A percentile compares a stretch with the other conserved stretches of the same genome.
Evolutionary conservation across 306 rosid species (phyloP).

Genomic region (Vigna angularis): DNA sequence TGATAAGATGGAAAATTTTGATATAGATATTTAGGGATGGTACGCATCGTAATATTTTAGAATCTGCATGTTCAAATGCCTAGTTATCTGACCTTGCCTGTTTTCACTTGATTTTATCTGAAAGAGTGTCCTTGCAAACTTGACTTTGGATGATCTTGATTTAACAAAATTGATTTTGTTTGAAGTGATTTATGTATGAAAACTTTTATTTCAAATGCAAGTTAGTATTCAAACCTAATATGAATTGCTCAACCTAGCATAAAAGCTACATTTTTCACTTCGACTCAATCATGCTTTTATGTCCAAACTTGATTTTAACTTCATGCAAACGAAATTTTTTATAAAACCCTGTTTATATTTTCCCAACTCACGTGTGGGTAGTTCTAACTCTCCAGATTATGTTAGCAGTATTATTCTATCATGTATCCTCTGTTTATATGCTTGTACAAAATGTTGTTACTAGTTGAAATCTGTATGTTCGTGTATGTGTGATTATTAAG

Average conservation of each 20-base stretch:
- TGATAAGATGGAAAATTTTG: too few species aligned
- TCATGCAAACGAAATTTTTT: neutral
- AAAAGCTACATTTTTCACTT: constrained; percentile 2
- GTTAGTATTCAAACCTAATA: neutral
- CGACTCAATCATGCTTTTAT: neutral
- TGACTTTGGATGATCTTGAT: neutral
- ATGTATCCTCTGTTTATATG: constrained; percentile 20
- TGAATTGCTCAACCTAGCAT: neutral
- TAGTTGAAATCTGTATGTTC: constrained; percentile 12
- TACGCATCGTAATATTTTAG: neutral
- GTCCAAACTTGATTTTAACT: constrained; percentile 7
- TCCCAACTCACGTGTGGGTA: neutral
- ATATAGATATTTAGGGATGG: too few species aligned
- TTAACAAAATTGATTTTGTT: constrained; percentile 12
- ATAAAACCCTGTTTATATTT: neutral
- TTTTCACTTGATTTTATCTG: constrained; percentile 32
- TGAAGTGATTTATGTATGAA: neutral
- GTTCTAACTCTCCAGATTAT: neutral
- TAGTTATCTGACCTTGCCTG: constrained; percentile 16
- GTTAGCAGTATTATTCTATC: constrained; percentile 26
- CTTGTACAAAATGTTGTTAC: constrained; percentile 33
- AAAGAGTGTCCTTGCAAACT: neutral
- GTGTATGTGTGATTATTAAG: constrained; percentile 11
- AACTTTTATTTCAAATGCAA: constrained; percentile 10
- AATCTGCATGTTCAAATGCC: constrained; percentile 33